A percentile compares a stretch with the other conserved stretches of the same genome.
Evolutionary conservation across 2,329 filamentous ascomycete genomes (phyloP).

Genomic region (Bipolaris sorokiniana): DNA sequence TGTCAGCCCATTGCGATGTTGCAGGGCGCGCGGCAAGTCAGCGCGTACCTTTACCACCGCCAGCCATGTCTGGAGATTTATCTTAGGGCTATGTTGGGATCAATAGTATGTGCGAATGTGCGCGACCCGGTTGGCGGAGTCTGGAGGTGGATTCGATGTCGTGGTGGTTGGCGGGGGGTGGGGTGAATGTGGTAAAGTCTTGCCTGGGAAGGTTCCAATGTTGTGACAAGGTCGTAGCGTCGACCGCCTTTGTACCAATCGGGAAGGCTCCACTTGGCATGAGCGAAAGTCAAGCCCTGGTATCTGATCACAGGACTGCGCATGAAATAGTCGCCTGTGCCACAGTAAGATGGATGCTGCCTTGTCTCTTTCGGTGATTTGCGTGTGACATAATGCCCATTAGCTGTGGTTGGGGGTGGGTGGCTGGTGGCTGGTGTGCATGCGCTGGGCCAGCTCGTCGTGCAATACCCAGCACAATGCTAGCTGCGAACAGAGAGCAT

Average conservation of each 20-base stretch:
- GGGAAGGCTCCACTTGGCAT: constrained; percentile 31
- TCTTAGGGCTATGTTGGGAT: constrained; percentile 28
- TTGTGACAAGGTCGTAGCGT: constrained; percentile 32
- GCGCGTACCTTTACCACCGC: constrained; percentile 85
- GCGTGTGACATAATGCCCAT: neutral
- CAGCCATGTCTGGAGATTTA: constrained; percentile 64
- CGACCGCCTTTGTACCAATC: constrained; percentile 36
- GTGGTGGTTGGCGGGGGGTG: constrained; percentile 41
- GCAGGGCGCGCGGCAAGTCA: constrained; percentile 32
- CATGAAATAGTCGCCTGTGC: constrained; percentile 30
- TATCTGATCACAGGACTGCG: constrained; percentile 18
- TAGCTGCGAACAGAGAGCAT: neutral
- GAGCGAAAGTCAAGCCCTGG: constrained; percentile 17
- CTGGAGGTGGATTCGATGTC: constrained; percentile 33
- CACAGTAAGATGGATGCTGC: constrained; percentile 10
- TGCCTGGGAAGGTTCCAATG: constrained; percentile 38
- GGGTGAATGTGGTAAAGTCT: constrained; percentile 43
- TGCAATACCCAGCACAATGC: neutral
- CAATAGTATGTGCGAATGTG: constrained; percentile 36
- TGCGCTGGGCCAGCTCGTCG: neutral
- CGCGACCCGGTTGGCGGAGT: constrained; percentile 41
- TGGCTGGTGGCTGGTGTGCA: constrained; percentile 5
- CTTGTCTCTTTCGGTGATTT: neutral
- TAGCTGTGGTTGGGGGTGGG: neutral
- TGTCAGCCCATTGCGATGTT: constrained; percentile 26